Percentiles rank a stretch among this genome's conserved stretches.
Evolutionary conservation across 805 yeast species (phyloP).

Genomic region (Wickerhamiella slavikovae): DNA sequence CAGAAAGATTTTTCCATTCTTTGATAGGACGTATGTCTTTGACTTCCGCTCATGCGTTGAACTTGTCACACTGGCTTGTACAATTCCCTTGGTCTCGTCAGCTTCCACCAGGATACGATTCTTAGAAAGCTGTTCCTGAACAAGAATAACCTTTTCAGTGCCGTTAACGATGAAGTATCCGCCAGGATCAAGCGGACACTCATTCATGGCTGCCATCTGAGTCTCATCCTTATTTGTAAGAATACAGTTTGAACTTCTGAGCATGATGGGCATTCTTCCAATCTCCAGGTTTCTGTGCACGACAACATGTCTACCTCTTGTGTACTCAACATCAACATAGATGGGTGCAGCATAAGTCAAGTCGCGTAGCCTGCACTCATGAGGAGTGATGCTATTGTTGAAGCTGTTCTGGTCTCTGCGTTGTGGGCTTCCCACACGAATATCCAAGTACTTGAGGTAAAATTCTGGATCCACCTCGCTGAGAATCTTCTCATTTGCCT

Average conservation of each 20-base stretch:
- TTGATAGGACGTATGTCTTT: slow-evolving; percentile 86
- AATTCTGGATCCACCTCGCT: slow-evolving; percentile 96
- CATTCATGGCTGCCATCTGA: slow-evolving; percentile 74
- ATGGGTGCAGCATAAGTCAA: slow-evolving; percentile 90
- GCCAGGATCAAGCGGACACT: slow-evolving; percentile 97
- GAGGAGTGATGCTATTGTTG: slow-evolving; percentile 34
- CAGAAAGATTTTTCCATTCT: slow-evolving; percentile 69
- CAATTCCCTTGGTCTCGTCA: slow-evolving; percentile 81
- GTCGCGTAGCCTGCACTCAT: slow-evolving; percentile 87
- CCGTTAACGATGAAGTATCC: slow-evolving; percentile 96
- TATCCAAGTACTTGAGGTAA: slow-evolving; percentile 79
- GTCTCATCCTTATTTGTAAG: slow-evolving; percentile 56
- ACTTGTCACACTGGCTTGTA: slow-evolving; percentile 94
- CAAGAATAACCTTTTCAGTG: slow-evolving; percentile 89
- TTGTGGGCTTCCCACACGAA: slow-evolving; percentile 52
- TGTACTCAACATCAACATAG: slow-evolving; percentile 90
- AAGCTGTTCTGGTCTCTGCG: slow-evolving; percentile 18
- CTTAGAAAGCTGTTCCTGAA: slow-evolving; percentile 90
- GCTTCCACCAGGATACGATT: slow-evolving; percentile 97
- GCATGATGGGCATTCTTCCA: slow-evolving; percentile 98
- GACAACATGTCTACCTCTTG: slow-evolving; percentile 82
- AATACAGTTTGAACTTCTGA: slow-evolving; percentile 80
- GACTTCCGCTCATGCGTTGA: slow-evolving; percentile 97
- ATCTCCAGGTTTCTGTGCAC: slow-evolving; percentile 80
- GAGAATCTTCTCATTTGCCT: slow-evolving; percentile 72